Conservation (phyloP, 2,329 filamentous ascomycete genomes). For the Fusarium sp. region DNA sequence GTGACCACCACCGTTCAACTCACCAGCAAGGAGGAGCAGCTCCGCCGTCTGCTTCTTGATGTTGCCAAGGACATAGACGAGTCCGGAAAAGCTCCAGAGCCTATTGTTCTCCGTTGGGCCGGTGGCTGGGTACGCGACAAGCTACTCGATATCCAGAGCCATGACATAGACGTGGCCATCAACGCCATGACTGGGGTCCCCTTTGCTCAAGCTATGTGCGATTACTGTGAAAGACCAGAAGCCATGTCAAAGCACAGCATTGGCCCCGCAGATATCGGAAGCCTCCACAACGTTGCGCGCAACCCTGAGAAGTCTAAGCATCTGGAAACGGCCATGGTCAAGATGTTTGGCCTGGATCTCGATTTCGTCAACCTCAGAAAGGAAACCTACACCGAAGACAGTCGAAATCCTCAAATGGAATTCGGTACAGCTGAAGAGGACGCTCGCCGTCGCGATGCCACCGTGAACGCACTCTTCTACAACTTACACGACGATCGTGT, state of each 20-base stretch:
- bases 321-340: constrained; percentile 88
- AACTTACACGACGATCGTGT: constrained; percentile 82
- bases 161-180: constrained; percentile 88
- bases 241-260: constrained; percentile 70
- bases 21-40: constrained; percentile 73
- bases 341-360: constrained; percentile 85
- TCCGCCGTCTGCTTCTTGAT: constrained; percentile 82
- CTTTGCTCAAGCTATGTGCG: constrained; percentile 75
- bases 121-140: constrained; percentile 91
- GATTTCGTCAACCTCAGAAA: constrained; percentile 95
- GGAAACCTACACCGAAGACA: constrained; percentile 89
- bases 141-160: constrained; percentile 74
- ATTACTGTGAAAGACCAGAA: constrained; percentile 70
- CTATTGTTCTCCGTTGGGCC: constrained; percentile 77
- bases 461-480: constrained; percentile 95
- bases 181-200: constrained; percentile 84
- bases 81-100: constrained; percentile 57
- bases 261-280: constrained; percentile 69
- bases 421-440: constrained; percentile 94
- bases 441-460: constrained; percentile 87
- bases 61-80: constrained; percentile 72
- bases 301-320: constrained; percentile 98
- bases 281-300: constrained; percentile 85
- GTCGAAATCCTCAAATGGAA: constrained; percentile 89
- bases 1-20: constrained; percentile 57